Conservation (phyloP, 305 asterid genomes). For the Petunia hybrid region DNA sequence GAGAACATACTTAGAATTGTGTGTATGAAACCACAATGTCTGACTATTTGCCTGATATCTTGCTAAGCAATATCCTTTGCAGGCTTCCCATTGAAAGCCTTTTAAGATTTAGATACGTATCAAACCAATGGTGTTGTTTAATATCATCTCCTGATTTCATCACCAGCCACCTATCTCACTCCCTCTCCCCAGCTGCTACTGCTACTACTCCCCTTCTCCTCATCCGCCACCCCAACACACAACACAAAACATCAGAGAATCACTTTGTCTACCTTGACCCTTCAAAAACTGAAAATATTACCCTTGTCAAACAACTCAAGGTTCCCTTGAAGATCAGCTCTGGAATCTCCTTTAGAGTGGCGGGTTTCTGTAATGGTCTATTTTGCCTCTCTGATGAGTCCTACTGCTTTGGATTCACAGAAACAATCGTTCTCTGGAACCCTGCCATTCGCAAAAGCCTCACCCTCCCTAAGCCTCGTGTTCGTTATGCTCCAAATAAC, state of each 20-base stretch:
- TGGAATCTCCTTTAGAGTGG: constrained; percentile 25
- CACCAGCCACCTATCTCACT: constrained; percentile 22
- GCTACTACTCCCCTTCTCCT: not conserved
- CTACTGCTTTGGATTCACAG: not conserved
- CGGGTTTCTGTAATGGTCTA: constrained; percentile 42
- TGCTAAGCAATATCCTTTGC: constrained; percentile 29
- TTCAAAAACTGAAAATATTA: not conserved
- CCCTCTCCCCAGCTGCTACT: not conserved
- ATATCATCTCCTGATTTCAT: constrained; percentile 34
- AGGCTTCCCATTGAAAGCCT: constrained; percentile 38
- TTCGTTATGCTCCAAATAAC: not conserved
- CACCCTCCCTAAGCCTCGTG: constrained; percentile 25
- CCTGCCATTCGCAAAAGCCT: constrained; percentile 11
- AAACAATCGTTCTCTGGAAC: constrained; percentile 35
- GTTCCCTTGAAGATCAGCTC: constrained; percentile 34
- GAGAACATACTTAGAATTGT: too few species aligned
- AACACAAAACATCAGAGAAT: constrained; percentile 1
- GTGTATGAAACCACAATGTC: constrained; percentile 24
- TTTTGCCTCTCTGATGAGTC: constrained; percentile 30
- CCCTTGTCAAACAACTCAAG: constrained; percentile 25
- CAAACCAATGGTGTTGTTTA: constrained; percentile 28
- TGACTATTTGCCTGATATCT: constrained; percentile 25
- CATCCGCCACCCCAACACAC: not conserved
- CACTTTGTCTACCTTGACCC: constrained; percentile 5
- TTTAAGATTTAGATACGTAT: constrained; percentile 35